A percentile compares a stretch with the other conserved stretches of the same genome.
Evolutionary conservation across 371 early-diverging fungal genomes (phyloP).

Genomic region (Haplosporangium sp.): DNA sequence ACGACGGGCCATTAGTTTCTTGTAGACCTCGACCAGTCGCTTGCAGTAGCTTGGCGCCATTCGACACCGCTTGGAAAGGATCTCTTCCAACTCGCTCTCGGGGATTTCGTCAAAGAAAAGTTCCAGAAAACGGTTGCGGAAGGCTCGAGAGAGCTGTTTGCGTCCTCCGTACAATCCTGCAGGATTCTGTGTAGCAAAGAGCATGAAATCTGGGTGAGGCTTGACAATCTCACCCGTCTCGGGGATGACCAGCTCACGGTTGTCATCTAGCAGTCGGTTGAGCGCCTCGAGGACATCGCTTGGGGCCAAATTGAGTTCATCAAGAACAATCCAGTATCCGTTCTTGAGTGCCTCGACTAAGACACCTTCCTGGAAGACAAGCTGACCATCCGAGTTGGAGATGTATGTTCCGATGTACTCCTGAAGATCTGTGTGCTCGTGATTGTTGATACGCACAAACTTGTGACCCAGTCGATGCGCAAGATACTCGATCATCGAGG

Average conservation of each 20-base stretch:
- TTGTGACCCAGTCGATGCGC: constrained; percentile 93
- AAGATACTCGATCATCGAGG: constrained; percentile 97
- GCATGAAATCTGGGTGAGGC: constrained; percentile 98
- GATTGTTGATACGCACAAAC: constrained; percentile 99
- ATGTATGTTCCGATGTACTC: constrained; percentile 98
- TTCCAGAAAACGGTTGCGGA: constrained; percentile 99
- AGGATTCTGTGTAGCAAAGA: constrained; percentile 99
- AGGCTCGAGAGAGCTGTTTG: constrained; percentile 98
- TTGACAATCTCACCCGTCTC: constrained; percentile 96
- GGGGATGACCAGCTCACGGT: constrained; percentile 97
- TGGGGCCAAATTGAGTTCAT: constrained; percentile 99
- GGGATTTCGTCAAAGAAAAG: constrained; percentile 96
- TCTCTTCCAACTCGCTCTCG: constrained; percentile 87
- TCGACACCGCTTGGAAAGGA: constrained; percentile 84
- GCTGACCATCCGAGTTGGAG: constrained; percentile 80
- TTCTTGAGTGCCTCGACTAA: constrained; percentile 96
- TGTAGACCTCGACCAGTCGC: constrained; percentile 90
- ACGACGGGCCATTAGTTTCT: constrained; percentile 82
- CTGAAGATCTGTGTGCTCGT: constrained; percentile 99
- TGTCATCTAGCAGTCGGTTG: constrained; percentile 99
- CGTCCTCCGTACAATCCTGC: constrained; percentile 99
- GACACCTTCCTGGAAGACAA: constrained; percentile 97
- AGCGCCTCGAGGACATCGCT: constrained; percentile 99
- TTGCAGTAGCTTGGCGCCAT: constrained; percentile 94
- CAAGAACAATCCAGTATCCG: constrained; percentile 99